A percentile compares a stretch with the other conserved stretches of the same genome.
These are phyloP conservation scores for Rhynchosporium graminicola DNA, from an alignment of 2,329 filamentous ascomycete genomes.

Conservation along the genomic window DNA sequence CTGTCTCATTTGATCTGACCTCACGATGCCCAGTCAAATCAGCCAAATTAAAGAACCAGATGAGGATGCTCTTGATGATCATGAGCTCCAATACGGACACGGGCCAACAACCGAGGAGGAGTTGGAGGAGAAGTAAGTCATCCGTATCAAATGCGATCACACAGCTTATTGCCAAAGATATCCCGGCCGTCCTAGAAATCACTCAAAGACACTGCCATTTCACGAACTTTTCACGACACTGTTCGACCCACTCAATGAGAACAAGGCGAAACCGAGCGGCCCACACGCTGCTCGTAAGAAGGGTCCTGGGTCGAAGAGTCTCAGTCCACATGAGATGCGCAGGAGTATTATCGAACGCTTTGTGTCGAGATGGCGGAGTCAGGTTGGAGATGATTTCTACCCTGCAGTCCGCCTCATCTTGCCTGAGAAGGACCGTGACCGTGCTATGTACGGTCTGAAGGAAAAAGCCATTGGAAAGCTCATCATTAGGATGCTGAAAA, in stretches of 20 bases:
- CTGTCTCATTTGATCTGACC: too few relatives aligned
- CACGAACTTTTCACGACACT: conserved; percentile 74
- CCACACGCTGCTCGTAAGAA: conserved; percentile 58
- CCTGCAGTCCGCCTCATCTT: conserved; percentile 89
- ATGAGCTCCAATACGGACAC: conserved; percentile 51
- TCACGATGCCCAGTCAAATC: conserved; percentile 3
- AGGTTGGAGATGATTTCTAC: conserved; percentile 91
- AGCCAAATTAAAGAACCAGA: conserved; percentile 23
- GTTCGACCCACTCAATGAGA: conserved; percentile 72
- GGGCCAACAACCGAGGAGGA: conserved; percentile 40
- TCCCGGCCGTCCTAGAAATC: conserved; percentile 80
- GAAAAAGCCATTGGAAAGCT: conserved; percentile 89
- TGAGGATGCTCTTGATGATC: conserved; percentile 43
- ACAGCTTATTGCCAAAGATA: conserved; percentile 53
- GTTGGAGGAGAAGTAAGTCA: conserved; percentile 33
- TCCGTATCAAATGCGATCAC: neutral
- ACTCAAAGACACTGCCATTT: conserved; percentile 77
- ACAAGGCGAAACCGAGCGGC: conserved; percentile 64
- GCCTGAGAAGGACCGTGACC: conserved; percentile 88
- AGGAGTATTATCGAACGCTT: conserved; percentile 83
- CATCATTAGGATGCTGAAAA: conserved; percentile 89
- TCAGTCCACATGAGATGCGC: conserved; percentile 75
- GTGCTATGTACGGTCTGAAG: conserved; percentile 91
- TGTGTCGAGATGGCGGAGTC: conserved; percentile 80
- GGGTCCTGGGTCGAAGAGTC: conserved; percentile 56